Evolutionary conservation across 257 asterid genomes (phyloP).

Genomic region (Solanum pimpinellifolium): DNA sequence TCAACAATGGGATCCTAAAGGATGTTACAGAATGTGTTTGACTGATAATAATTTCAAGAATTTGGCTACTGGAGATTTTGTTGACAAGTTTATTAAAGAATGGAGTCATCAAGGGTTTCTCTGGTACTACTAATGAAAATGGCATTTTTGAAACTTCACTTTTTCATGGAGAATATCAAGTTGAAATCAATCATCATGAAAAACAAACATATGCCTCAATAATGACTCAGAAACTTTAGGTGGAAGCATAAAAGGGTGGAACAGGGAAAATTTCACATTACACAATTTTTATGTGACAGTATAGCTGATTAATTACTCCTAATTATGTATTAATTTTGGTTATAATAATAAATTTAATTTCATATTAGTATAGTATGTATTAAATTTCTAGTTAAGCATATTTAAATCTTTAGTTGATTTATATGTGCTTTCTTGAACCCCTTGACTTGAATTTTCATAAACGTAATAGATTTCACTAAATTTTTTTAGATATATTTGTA

Average conservation of each 20-base stretch:
- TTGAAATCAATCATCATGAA: neutral
- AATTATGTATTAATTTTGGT: neutral
- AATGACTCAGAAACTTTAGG: neutral
- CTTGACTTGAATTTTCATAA: no score
- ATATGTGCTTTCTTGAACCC: no score
- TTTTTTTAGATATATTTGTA: no score
- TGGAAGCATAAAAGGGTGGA: neutral
- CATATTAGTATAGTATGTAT: no score
- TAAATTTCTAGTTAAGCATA: no score
- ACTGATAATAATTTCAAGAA: no score
- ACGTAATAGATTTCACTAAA: no score
- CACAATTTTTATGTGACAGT: neutral
- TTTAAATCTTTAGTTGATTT: no score
- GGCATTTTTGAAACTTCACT: constrained; percentile 29
- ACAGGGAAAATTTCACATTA: neutral
- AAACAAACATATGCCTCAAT: neutral
- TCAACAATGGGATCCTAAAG: no score
- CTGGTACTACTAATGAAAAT: constrained; percentile 14
- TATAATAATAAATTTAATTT: neutral
- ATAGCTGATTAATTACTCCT: neutral
- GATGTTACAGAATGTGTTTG: no score
- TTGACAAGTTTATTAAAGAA: neutral
- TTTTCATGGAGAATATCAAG: constrained; percentile 33
- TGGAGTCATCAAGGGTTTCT: neutral
- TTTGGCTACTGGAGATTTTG: no score